A percentile compares a stretch with the other conserved stretches of the same genome.
Evolutionary conservation across 2,329 filamentous ascomycete species (phyloP).

Genomic region (Neurospora sp.): DNA sequence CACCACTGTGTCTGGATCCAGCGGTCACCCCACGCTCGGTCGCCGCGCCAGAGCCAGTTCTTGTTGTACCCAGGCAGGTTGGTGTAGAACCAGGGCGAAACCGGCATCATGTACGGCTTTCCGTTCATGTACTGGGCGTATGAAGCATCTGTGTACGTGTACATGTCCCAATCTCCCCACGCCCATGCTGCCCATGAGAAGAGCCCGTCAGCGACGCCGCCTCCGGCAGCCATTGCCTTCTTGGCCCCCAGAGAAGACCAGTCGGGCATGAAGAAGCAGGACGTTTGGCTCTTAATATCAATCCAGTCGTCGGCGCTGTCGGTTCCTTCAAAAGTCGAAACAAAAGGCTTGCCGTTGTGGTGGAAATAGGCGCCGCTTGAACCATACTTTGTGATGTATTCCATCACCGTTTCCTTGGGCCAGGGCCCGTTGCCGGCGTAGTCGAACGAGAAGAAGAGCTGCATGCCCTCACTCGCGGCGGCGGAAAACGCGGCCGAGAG

Average conservation of each 20-base stretch:
- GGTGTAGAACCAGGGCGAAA: conserved; percentile 36
- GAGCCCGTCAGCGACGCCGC: conserved; percentile 23
- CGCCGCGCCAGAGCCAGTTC: conserved; percentile 38
- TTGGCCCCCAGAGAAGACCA: conserved; percentile 29
- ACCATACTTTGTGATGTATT: conserved; percentile 5
- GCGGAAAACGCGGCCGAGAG: conserved; percentile 3
- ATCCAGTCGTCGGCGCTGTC: conserved; percentile 31
- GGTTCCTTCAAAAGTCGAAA: conserved; percentile 35
- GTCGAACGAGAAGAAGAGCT: conserved; percentile 10
- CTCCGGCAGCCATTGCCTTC: conserved; percentile 15
- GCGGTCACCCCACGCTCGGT: conserved; percentile 41
- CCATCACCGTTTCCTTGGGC: not conserved
- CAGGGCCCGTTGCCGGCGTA: conserved; percentile 3
- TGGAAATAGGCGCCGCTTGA: conserved; percentile 10
- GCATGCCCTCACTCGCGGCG: not conserved
- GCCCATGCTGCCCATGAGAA: conserved; percentile 31
- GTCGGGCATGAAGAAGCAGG: conserved; percentile 35
- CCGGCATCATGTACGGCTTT: conserved; percentile 39
- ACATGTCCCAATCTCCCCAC: conserved; percentile 13
- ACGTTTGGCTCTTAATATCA: conserved; percentile 28
- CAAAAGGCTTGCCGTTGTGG: conserved; percentile 23
- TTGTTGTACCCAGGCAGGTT: conserved; percentile 29
- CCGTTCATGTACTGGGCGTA: conserved; percentile 12
- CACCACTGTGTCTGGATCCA: conserved; percentile 31
- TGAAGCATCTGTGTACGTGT: conserved; percentile 13